Evolutionary conservation across 1,284 basidiomycete genomes (phyloP).

Genomic region (Coriolopsis trogii): DNA sequence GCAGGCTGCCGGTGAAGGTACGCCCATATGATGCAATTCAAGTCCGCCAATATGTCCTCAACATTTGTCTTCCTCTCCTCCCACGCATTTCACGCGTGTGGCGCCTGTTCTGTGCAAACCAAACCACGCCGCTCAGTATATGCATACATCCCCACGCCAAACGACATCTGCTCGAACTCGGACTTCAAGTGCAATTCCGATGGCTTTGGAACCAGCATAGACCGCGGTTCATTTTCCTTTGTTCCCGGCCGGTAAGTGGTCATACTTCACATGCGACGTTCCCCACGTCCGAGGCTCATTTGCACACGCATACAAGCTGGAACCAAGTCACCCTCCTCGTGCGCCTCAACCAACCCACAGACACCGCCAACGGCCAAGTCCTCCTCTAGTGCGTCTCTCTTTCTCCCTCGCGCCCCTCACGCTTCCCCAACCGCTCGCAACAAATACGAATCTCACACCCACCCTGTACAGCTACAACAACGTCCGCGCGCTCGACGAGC

Average conservation of each 20-base stretch:
- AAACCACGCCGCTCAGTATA: slow-evolving; percentile 35
- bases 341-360: slow-evolving; percentile 30
- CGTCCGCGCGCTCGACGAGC: slow-evolving; percentile 30
- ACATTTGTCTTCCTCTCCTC: not conserved
- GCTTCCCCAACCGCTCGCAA: too few relatives aligned
- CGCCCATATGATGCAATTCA: too few relatives aligned
- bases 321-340: slow-evolving; percentile 34
- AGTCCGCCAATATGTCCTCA: too few relatives aligned
- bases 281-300: not conserved
- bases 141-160: slow-evolving; percentile 32
- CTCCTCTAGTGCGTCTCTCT: slow-evolving; percentile 29
- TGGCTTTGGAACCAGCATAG: slow-evolving; percentile 46
- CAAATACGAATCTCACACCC: not conserved
- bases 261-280: not conserved
- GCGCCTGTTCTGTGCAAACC: not conserved
- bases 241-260: slow-evolving; percentile 53
- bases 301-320: slow-evolving; percentile 25
- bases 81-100: not conserved
- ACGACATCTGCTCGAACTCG: slow-evolving; percentile 29
- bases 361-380: slow-evolving; percentile 33
- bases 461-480: slow-evolving; percentile 33
- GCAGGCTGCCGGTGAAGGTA: slow-evolving; percentile 45
- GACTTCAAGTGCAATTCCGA: slow-evolving; percentile 40
- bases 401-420: not conserved
- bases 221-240: slow-evolving; percentile 43